phyloP scores from a whole-genome alignment of 2,329 filamentous ascomycete species.

The Sarocladium brachiariae region DNA sequence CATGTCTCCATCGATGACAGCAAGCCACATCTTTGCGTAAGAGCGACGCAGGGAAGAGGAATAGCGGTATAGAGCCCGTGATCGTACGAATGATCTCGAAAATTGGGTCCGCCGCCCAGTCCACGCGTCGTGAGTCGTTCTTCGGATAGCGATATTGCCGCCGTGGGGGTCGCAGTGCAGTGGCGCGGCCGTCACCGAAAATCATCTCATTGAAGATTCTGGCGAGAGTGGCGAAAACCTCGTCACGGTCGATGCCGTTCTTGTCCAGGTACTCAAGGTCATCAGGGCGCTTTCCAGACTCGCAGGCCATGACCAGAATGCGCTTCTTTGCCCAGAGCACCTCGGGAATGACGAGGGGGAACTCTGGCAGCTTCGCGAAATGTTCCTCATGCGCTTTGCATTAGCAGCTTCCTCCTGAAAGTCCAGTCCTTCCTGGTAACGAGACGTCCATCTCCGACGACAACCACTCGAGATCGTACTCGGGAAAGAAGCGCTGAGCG shows the following conservation, averaged over 20 bases:
- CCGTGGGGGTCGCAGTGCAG: slow-evolving; percentile 96
- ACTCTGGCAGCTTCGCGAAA: slow-evolving; percentile 64
- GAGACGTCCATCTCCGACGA: slow-evolving; percentile 89
- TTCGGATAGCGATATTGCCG: slow-evolving; percentile 87
- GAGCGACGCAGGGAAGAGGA: slow-evolving; percentile 66
- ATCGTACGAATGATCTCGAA: slow-evolving; percentile 94
- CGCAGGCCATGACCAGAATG: slow-evolving; percentile 91
- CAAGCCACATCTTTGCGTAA: slow-evolving; percentile 96
- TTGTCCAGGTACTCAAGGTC: slow-evolving; percentile 81
- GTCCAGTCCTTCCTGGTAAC: slow-evolving; percentile 83
- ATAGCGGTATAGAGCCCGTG: slow-evolving; percentile 96
- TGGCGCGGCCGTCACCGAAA: slow-evolving; percentile 78
- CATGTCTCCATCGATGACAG: slow-evolving; percentile 87
- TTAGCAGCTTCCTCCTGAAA: slow-evolving; percentile 83
- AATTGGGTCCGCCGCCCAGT: slow-evolving; percentile 52
- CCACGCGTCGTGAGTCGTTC: slow-evolving; percentile 55
- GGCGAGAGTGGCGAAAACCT: slow-evolving; percentile 85
- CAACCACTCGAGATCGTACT: slow-evolving; percentile 96
- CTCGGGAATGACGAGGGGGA: slow-evolving; percentile 82
- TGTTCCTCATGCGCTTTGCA: slow-evolving; percentile 70
- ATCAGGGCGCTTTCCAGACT: slow-evolving; percentile 79
- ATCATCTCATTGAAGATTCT: slow-evolving; percentile 99
- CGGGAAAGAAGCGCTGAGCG: slow-evolving; percentile 85
- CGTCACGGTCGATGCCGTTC: slow-evolving; percentile 85
- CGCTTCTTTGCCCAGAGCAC: slow-evolving; percentile 85